Conservation (phyloP, 441 rosid species). For the Gossypium gossypioides region DNA sequence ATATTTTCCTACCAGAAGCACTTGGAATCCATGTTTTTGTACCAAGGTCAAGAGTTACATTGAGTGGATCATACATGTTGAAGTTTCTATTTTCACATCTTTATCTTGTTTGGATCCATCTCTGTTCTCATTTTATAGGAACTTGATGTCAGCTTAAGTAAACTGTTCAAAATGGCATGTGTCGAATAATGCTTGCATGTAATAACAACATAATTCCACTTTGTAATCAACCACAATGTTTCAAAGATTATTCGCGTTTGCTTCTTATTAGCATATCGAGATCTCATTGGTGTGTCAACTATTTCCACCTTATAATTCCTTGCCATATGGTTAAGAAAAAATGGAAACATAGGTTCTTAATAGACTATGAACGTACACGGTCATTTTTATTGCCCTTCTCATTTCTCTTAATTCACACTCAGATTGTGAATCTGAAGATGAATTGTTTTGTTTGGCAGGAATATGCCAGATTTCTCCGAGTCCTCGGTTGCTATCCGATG, state of each 20-base stretch:
- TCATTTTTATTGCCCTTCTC: background rate
- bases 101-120: background rate
- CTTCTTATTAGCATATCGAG: background rate
- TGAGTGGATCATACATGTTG: background rate
- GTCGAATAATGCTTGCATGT: background rate
- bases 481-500: slow-evolving; percentile 72
- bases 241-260: background rate
- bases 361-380: background rate
- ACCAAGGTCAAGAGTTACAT: too few species aligned
- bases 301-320: background rate
- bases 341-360: background rate
- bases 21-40: too few species aligned
- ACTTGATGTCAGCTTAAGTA: background rate
- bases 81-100: background rate
- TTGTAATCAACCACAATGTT: background rate
- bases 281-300: background rate
- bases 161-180: background rate
- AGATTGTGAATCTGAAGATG: background rate
- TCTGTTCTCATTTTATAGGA: background rate
- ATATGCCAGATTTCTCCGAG: slow-evolving; percentile 56
- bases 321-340: background rate
- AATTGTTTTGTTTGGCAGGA: slow-evolving; percentile 39
- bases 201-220: background rate
- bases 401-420: background rate
- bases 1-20: background rate